Percentiles rank a stretch among this genome's conserved stretches.
phyloP scores from a whole-genome alignment of 2,329 filamentous ascomycete species.

The Apiospora arundinis region DNA sequence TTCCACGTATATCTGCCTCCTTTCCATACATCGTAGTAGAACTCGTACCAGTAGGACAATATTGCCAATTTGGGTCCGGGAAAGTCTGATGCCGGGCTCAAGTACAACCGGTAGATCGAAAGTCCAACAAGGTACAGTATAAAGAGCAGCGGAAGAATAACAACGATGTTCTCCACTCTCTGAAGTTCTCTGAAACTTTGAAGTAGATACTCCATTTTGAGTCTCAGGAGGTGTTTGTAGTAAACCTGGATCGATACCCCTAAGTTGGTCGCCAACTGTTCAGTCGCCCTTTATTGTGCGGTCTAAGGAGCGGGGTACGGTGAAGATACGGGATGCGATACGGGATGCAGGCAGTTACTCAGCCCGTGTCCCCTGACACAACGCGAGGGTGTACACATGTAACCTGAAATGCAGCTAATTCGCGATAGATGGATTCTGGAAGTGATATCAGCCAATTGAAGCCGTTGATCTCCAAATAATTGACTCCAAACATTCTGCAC shows the following conservation, averaged over 20 bases:
- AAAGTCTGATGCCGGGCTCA: not conserved
- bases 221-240: not conserved
- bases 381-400: not conserved
- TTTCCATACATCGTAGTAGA: slow-evolving; percentile 42
- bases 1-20: slow-evolving; percentile 40
- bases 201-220: not conserved
- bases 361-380: not conserved
- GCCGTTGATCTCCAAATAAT: not conserved
- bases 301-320: not conserved
- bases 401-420: not conserved
- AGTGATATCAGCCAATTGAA: not conserved
- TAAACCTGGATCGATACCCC: not conserved
- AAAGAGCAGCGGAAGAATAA: not conserved
- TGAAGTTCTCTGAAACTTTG: not conserved
- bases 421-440: not conserved
- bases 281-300: not conserved
- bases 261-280: not conserved
- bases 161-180: not conserved
- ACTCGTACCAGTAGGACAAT: slow-evolving; percentile 38
- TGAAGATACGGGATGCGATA: not conserved
- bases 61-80: slow-evolving; percentile 1
- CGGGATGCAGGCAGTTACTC: not conserved
- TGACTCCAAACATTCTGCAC: no score
- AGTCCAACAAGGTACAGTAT: not conserved
- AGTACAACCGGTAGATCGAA: not conserved